Base-by-base conservation (phyloP, 345 rosid genomes). In the Heritiera littoralis region DNA sequence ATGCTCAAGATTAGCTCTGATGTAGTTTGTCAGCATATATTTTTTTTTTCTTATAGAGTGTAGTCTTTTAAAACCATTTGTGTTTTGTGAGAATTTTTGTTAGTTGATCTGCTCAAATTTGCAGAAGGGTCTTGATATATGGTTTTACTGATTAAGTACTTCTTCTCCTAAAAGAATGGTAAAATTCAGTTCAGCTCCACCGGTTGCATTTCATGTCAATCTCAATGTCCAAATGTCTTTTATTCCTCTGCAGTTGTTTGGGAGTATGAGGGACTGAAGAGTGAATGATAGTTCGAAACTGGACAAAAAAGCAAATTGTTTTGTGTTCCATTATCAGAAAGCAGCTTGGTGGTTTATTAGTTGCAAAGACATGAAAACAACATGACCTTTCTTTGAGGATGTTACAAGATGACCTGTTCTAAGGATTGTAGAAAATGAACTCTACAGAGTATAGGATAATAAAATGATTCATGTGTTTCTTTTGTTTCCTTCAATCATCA, bases 1-100 rank as follows among this genome's bases (percentile, higher is more conserved):
- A 88, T 73, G 70, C 56, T 38, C 32, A 51, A 71, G 12, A 82
- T 65, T 51, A 30, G 64, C 71, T 74, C 61, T 9, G 40, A 68
- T 46, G 30, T 76, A 54, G 45, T 41, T 86, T 76, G 66, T 72
- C 48, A 46, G 32, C 18, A 5, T 77, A 10, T 80, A 73, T 81
- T 83, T 35, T 17, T 54, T 72, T 17, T 38, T 54, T 52, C 76
- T 61, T 9, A 52, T 32, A 35, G 61, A 51, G 28, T 48, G 20
- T 48, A 28, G 46, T 35, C 38, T 10, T 14, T 11, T 38, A 14
- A 38, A 38, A 13, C 69, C 66, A 11, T 61, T 14, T 64, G 1
- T 38, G 20, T 17, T 65, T 65, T 13, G 17, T 38, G 23, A 38
- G 69, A 13, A 15, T 65, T 65, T 38, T 64, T 20, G 69, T 38